Evolutionary conservation across 192 early-diverging fungal species (phyloP).

Genomic region (Dissophora ornata): DNA sequence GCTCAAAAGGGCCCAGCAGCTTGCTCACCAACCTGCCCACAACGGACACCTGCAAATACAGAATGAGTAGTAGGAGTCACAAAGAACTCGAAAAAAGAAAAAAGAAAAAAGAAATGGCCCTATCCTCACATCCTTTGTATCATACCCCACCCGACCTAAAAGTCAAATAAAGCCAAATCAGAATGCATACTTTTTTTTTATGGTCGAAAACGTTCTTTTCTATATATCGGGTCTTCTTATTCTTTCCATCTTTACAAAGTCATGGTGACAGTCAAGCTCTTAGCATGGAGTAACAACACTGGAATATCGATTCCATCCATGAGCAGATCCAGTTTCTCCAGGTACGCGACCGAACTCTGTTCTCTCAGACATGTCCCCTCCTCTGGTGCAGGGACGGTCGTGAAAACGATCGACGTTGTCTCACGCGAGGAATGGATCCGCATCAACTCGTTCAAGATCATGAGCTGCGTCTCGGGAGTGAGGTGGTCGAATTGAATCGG

Average conservation of each 20-base stretch:
- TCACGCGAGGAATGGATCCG: constrained; percentile 58
- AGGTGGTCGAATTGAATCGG: constrained; percentile 68
- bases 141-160: constrained; percentile 4
- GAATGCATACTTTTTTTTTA: background rate
- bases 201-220: too few species aligned
- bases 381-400: constrained; percentile 68
- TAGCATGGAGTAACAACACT: constrained; percentile 73
- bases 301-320: constrained; percentile 61
- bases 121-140: background rate
- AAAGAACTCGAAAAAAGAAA: background rate
- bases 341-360: constrained; percentile 57
- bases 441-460: constrained; percentile 73
- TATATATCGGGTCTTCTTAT: too few species aligned
- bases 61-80: constrained; percentile 37
- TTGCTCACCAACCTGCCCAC: constrained; percentile 11
- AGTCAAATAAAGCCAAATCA: too few species aligned
- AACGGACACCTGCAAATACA: constrained; percentile 30
- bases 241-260: constrained; percentile 52
- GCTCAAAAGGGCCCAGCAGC: constrained; percentile 48
- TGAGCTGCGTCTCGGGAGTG: constrained; percentile 60
- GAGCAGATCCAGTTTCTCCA: constrained; percentile 58
- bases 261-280: constrained; percentile 72
- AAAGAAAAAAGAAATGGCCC: background rate
- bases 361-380: constrained; percentile 59
- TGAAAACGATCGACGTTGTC: constrained; percentile 67